Evolutionary conservation across 257 asterid species (phyloP).

Genomic region (Solanum pennellii): DNA sequence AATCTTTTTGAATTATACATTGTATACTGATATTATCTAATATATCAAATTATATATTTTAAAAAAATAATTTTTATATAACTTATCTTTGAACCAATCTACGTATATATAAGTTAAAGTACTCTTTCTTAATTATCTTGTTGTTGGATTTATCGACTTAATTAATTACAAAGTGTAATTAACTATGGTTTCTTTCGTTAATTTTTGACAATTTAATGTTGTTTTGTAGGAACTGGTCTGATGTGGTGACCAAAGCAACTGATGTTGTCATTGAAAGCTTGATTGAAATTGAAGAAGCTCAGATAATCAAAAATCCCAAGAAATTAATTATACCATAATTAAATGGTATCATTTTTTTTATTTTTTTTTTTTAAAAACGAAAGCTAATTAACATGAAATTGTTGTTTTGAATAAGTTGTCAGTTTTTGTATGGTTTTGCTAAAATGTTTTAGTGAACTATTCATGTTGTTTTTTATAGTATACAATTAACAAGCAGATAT

Average conservation of each 20-base stretch:
- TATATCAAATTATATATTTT: not conserved
- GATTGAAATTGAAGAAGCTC: constrained; percentile 25
- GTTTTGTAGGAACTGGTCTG: constrained; percentile 41
- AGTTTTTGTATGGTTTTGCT: not conserved
- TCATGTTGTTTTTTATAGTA: not conserved
- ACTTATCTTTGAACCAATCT: not conserved
- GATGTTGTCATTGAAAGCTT: constrained; percentile 37
- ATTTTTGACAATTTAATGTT: not conserved
- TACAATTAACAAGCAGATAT: not conserved
- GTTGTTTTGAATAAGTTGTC: not conserved
- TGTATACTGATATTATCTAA: not conserved
- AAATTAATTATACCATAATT: not conserved
- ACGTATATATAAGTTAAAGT: not conserved
- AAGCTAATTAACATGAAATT: not conserved
- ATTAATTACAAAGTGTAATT: not conserved
- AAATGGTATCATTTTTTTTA: not conserved
- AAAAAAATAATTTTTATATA: not conserved
- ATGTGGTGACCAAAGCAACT: constrained; percentile 27
- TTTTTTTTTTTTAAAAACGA: not conserved
- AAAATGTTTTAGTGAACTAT: not conserved
- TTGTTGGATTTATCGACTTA: not conserved
- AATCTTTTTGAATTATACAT: not conserved
- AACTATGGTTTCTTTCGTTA: not conserved
- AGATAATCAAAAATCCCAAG: not conserved
- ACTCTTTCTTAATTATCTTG: not conserved